A percentile compares a stretch with the other conserved stretches of the same genome.
Evolutionary conservation across 768 basidiomycete species (phyloP).

Genomic region (Lentinus brumalis): DNA sequence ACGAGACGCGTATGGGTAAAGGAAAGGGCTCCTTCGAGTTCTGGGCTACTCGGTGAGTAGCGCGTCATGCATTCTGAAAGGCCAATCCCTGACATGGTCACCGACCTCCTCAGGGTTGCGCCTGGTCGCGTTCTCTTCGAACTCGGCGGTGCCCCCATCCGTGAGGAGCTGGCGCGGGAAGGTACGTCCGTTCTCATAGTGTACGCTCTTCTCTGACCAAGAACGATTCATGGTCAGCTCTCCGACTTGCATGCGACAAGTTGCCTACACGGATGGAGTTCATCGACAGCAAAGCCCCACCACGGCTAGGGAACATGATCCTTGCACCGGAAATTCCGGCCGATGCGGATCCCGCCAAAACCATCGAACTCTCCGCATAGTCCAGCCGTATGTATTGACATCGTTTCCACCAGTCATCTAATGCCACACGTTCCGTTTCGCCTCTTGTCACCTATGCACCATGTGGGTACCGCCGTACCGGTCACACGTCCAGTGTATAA

Average conservation of each 20-base stretch:
- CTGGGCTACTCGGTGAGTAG: slow-evolving; percentile 86
- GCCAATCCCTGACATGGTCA: slow-evolving; percentile 1
- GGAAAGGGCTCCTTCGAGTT: slow-evolving; percentile 97
- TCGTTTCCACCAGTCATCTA: neutral
- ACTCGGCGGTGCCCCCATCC: slow-evolving; percentile 86
- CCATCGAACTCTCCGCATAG: neutral
- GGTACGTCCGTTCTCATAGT: slow-evolving; percentile 48
- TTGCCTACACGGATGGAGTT: slow-evolving; percentile 90
- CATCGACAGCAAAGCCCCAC: slow-evolving; percentile 65
- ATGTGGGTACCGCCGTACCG: too few relatives aligned
- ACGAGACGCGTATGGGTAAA: slow-evolving; percentile 99
- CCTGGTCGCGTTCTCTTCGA: slow-evolving; percentile 92
- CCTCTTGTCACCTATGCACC: too few relatives aligned
- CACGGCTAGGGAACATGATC: slow-evolving; percentile 72
- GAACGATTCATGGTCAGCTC: slow-evolving; percentile 48
- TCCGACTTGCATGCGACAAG: slow-evolving; percentile 85
- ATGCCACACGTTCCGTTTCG: neutral
- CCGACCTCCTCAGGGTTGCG: slow-evolving; percentile 59
- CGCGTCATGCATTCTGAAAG: neutral
- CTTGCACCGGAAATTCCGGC: slow-evolving; percentile 31
- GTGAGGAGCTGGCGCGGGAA: slow-evolving; percentile 91
- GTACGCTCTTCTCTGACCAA: neutral
- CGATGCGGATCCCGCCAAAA: neutral
- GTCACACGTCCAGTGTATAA: too few relatives aligned
- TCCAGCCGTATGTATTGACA: neutral